Evolutionary conservation across 805 yeast species (phyloP).

Genomic region (Nadsonia fulvescens): DNA sequence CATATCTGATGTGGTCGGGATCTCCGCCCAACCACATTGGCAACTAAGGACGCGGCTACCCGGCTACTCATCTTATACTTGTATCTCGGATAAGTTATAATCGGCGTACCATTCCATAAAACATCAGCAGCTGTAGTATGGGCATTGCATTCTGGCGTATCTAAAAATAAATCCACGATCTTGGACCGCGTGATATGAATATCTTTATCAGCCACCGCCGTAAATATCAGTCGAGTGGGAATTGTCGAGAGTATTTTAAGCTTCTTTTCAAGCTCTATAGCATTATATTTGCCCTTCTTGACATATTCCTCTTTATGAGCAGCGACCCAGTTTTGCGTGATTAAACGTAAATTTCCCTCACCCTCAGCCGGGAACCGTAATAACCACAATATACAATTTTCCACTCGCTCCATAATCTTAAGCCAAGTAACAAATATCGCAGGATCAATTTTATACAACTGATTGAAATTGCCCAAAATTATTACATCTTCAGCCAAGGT

Average conservation of each 20-base stretch:
- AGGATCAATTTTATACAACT: conserved; percentile 19
- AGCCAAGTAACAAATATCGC: conserved; percentile 15
- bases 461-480: conserved; percentile 18
- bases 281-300: too few species aligned
- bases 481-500: conserved; percentile 12
- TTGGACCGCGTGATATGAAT: conserved; percentile 17
- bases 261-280: not conserved
- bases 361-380: conserved; percentile 18
- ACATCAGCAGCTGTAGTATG: conserved; percentile 21
- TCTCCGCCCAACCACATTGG: too few species aligned
- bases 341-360: conserved; percentile 9
- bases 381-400: conserved; percentile 17
- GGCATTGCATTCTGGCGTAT: conserved; percentile 21
- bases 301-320: too few species aligned
- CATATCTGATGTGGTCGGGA: too few species aligned
- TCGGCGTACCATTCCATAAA: conserved; percentile 18
- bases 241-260: too few species aligned
- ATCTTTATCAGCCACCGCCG: conserved; percentile 18
- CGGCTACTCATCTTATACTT: too few species aligned
- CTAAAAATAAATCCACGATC: conserved; percentile 17
- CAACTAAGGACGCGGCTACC: too few species aligned
- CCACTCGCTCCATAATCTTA: conserved; percentile 12
- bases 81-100: conserved; percentile 16
- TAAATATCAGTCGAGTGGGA: conserved; percentile 14
- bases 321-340: conserved; percentile 7